Conservation (phyloP, 164 flowering plant genomes). For the Vitis riparia region DNA sequence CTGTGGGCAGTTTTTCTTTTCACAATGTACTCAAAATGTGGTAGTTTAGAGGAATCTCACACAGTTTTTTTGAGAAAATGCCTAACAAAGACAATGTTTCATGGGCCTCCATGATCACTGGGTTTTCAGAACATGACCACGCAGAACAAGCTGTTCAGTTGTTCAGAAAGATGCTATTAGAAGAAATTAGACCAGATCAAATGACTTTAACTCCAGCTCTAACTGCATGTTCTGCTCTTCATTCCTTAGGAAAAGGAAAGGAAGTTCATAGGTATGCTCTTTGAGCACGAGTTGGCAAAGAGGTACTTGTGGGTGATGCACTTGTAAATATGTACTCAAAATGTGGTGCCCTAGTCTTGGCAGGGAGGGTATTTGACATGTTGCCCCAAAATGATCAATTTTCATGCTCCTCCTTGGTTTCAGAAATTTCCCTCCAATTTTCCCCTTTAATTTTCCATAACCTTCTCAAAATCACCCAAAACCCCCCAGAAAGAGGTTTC, state of each 20-base stretch:
- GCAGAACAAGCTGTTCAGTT: conserved; percentile 45
- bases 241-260: conserved; percentile 45
- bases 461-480: not conserved
- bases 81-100: conserved; percentile 58
- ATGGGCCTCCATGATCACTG: conserved; percentile 85
- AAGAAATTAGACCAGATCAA: conserved; percentile 44
- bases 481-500: not conserved
- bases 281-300: conserved; percentile 40
- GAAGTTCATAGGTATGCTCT: conserved; percentile 70
- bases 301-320: conserved; percentile 35
- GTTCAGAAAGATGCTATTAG: conserved; percentile 54
- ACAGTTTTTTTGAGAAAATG: conserved; percentile 46
- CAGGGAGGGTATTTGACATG: conserved; percentile 47
- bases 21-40: no score
- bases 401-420: conserved; percentile 67
- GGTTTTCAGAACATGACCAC: conserved; percentile 63
- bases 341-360: conserved; percentile 45
- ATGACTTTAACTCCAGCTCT: conserved; percentile 44
- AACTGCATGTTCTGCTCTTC: conserved; percentile 48
- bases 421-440: conserved; percentile 41
- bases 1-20: no score
- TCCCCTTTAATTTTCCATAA: not conserved
- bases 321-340: conserved; percentile 75
- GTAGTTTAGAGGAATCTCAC: not conserved
- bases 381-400: conserved; percentile 52